These are phyloP conservation scores for Zanthoxylum bungeanum DNA, from an alignment of 345 rosid genomes.

Conservation along the genomic window DNA sequence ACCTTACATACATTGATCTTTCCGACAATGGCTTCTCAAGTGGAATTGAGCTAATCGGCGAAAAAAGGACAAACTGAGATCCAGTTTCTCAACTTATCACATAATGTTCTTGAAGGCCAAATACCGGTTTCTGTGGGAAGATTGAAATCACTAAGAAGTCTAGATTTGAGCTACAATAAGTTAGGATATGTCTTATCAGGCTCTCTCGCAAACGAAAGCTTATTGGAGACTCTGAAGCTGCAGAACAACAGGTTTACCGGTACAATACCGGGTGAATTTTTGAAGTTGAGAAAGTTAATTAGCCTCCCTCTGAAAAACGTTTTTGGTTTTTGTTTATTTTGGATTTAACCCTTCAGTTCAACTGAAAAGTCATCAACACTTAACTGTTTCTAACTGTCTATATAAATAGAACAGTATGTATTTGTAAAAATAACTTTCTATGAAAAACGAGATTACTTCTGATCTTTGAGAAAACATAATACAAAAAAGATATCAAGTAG, in stretches of 20 bases:
- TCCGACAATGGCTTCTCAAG: conserved; percentile 42
- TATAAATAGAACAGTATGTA: too few relatives aligned
- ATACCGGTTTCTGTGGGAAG: conserved; percentile 29
- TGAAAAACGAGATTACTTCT: too few relatives aligned
- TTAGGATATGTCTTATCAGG: conserved; percentile 34
- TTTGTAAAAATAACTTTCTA: too few relatives aligned
- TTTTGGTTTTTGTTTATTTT: too few relatives aligned
- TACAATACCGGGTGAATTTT: conserved; percentile 33
- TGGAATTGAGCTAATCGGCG: conserved; percentile 30
- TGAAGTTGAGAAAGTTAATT: conserved; percentile 43
- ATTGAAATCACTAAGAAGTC: conserved; percentile 21
- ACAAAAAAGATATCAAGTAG: too few relatives aligned
- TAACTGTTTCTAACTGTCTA: too few relatives aligned
- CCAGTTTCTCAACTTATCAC: conserved; percentile 42
- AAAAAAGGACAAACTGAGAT: conserved; percentile 26
- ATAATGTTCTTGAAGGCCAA: conserved; percentile 22
- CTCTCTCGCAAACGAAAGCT: conserved; percentile 33
- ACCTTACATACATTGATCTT: conserved; percentile 42
- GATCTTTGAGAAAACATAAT: too few relatives aligned
- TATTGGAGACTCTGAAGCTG: conserved; percentile 42
- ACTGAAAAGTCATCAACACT: too few relatives aligned
- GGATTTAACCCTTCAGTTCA: too few relatives aligned
- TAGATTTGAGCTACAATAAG: conserved; percentile 45
- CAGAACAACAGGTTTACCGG: conserved; percentile 49
- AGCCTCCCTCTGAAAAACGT: too few relatives aligned